Evolutionary conservation across 2,329 filamentous ascomycete genomes (phyloP).

Genomic region (Juglanconis sp.): DNA sequence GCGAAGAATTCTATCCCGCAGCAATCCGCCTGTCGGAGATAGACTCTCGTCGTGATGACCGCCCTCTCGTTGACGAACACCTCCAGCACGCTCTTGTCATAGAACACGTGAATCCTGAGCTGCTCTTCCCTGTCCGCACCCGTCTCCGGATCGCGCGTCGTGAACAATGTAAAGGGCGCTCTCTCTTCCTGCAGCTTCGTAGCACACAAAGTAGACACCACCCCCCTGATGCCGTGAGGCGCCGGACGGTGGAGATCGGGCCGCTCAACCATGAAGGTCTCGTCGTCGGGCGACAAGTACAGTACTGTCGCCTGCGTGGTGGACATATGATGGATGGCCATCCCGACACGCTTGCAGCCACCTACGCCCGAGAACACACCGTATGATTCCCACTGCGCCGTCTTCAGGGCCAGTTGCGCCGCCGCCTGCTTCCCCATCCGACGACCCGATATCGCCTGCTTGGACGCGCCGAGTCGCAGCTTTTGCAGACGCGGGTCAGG

Average conservation of each 20-base stretch:
- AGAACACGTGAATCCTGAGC: conserved; percentile 38
- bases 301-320: conserved; percentile 31
- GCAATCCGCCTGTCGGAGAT: conserved; percentile 21
- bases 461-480: conserved; percentile 19
- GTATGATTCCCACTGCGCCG: conserved; percentile 14
- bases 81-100: conserved; percentile 41
- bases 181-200: conserved; percentile 34
- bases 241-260: conserved; percentile 21
- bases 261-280: conserved; percentile 39
- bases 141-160: conserved; percentile 16
- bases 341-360: conserved; percentile 26
- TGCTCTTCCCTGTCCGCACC: conserved; percentile 28
- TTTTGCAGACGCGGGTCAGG: conserved; percentile 21
- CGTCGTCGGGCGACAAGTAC: conserved; percentile 33
- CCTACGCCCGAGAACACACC: conserved; percentile 2
- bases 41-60: conserved; percentile 37
- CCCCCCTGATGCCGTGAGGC: neutral
- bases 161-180: conserved; percentile 45
- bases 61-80: conserved; percentile 43
- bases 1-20: conserved; percentile 25
- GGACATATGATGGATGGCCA: conserved; percentile 24
- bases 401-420: neutral
- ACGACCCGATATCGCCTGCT: neutral
- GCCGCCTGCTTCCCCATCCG: neutral
- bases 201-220: too few relatives aligned